Conservation (phyloP, 345 rosid genomes). For the Zanthoxylum bungeanum region DNA sequence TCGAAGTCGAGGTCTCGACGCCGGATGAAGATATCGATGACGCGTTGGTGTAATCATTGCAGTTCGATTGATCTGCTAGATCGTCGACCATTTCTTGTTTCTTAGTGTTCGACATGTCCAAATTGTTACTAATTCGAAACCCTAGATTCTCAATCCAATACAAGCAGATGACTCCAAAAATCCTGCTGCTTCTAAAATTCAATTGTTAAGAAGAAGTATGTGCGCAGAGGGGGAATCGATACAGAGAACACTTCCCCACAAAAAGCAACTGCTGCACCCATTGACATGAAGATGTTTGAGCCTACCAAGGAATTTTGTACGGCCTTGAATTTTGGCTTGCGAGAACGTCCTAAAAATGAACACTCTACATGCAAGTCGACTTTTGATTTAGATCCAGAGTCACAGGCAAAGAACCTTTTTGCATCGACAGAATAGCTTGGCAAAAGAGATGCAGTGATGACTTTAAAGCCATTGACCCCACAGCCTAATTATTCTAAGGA, state of each 20-base stretch:
- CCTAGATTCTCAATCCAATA: no score
- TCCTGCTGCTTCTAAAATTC: constrained; percentile 25
- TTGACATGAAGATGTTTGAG: constrained; percentile 22
- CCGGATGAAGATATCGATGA: no score
- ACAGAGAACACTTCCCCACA: constrained; percentile 24
- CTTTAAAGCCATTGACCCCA: constrained; percentile 36
- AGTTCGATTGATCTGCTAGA: no score
- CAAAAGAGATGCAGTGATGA: constrained; percentile 27
- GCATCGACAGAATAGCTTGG: constrained; percentile 18
- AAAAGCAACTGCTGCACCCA: constrained; percentile 31
- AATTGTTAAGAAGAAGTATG: constrained; percentile 51
- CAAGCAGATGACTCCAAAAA: constrained; percentile 13
- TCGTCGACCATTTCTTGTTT: no score
- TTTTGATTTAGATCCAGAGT: constrained; percentile 15
- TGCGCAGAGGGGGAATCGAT: constrained; percentile 29
- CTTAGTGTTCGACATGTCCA: no score
- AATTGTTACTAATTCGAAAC: no score
- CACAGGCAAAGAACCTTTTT: constrained; percentile 15
- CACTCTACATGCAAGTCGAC: constrained; percentile 14
- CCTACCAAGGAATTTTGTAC: constrained; percentile 45
- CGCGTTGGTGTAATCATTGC: no score
- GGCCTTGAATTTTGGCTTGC: constrained; percentile 42
- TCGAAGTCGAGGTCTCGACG: no score
- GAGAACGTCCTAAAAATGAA: constrained; percentile 19
- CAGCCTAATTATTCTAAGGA: constrained; percentile 29